Percentiles rank a stretch among this genome's conserved stretches.
phyloP scores from a whole-genome alignment of 208 protist genomes.

The Leishmania lainsoni region DNA sequence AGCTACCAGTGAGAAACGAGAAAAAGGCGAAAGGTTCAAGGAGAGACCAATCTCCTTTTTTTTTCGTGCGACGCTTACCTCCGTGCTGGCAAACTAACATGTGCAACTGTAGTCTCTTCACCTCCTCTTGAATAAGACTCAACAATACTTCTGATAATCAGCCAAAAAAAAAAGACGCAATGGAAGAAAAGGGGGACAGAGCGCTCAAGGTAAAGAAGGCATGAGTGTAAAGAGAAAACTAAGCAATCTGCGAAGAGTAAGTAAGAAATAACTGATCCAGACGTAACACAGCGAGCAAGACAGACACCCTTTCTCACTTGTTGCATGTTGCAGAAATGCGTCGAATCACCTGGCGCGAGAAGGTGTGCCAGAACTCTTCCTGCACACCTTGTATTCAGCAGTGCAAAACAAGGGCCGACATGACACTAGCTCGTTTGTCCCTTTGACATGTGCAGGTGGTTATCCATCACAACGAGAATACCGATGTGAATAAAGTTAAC shows the following conservation, averaged over 20 bases:
- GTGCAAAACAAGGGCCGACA: neutral
- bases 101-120: neutral
- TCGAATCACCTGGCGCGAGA: neutral
- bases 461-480: constrained; percentile 3
- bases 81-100: neutral
- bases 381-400: neutral
- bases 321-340: neutral
- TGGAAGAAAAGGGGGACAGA: neutral
- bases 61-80: neutral
- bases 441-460: neutral
- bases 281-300: neutral
- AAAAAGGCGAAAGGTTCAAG: neutral
- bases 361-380: neutral
- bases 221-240: neutral
- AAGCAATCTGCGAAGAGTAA: neutral
- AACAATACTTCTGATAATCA: neutral
- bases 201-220: neutral
- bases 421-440: neutral
- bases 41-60: neutral
- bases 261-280: neutral
- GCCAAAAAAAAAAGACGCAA: neutral
- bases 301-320: neutral
- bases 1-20: neutral
- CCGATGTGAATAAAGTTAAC: neutral
- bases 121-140: neutral